phyloP scores from a whole-genome alignment of 768 basidiomycete species.

The Phaffia tasmanica region DNA sequence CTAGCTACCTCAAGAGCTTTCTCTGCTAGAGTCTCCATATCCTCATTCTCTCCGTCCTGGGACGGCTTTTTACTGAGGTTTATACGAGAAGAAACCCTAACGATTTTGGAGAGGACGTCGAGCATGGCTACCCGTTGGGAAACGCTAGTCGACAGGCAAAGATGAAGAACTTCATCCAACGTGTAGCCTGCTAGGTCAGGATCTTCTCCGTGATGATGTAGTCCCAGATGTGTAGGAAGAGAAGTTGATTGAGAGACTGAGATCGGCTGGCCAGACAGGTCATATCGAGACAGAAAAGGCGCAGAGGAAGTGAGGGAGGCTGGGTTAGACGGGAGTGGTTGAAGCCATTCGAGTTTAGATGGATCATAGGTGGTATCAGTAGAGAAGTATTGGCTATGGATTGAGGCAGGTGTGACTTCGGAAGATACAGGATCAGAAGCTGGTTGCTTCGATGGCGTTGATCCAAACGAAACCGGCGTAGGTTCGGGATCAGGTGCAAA shows the following conservation, averaged over 20 bases:
- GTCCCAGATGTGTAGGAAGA: conserved; percentile 70
- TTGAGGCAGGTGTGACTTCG: conserved; percentile 64
- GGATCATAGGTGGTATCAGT: conserved; percentile 50
- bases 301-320: conserved; percentile 31
- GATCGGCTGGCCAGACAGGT: conserved; percentile 63
- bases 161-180: conserved; percentile 66
- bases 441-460: not conserved
- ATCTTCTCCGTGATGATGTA: conserved; percentile 79
- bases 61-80: not conserved
- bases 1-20: conserved; percentile 21
- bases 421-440: conserved; percentile 39
- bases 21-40: not conserved
- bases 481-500: not conserved
- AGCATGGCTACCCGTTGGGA: conserved; percentile 77
- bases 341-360: conserved; percentile 73
- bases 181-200: conserved; percentile 74
- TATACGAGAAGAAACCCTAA: conserved; percentile 27
- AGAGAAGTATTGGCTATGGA: conserved; percentile 74
- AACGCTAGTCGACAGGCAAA: conserved; percentile 67
- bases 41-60: not conserved
- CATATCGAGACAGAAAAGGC: conserved; percentile 44
- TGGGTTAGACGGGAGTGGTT: conserved; percentile 29
- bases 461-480: conserved; percentile 1
- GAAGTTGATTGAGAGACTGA: conserved; percentile 45
- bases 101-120: conserved; percentile 54